Evolutionary conservation across 176 grass and related monocot species (phyloP), one percentile per base, ranked within the genome.

Genomic region (Phoenix roebelenii): DNA sequence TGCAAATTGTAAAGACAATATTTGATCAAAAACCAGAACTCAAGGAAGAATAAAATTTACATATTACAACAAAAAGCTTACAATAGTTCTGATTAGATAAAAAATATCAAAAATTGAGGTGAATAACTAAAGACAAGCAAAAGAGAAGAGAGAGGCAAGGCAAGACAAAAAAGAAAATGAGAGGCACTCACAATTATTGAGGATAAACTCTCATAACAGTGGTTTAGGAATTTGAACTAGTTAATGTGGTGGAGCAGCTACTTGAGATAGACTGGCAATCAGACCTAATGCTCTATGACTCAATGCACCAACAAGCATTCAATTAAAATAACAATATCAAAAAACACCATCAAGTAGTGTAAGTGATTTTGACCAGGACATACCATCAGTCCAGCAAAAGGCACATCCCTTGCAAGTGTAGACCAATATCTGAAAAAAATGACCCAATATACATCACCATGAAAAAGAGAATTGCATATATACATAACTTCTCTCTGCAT

Each of bases 301-400:
- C 7, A 20, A 19, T 39, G 14, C 22, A 57, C 10, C 25, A 67
- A 55, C 25, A 48, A 28, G 20, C 7, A 60, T 59, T 18, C 3
- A 17, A 63, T 5, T 3, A 18, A 24, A 63, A 35, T 25, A 63
- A 44, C 18, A 17, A 68, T 67, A 73, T 50, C 15, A 66, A 65
- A 66, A 65, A 71, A 23, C 51, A 50, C 49, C 66, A 70, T 53
- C 15, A 66, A 65, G 66, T 23, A 51, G 51, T 32, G 65, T 57
- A 65, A 52, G 52, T 51, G 22, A 4, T 48, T 66, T 7, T 53
- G 59, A 64, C 39, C 48, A 39, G 35, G 63, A 77, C 57, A 30
- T 87, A 91, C 92, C 92, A 97, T 88, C 50, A 97, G 76, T 24
- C 92, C 87, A 80, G 87, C 87, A 91, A 97, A 97, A 64, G 87